Base-by-base conservation (phyloP, 441 rosid species). In the Bruguiera hainesii region DNA sequence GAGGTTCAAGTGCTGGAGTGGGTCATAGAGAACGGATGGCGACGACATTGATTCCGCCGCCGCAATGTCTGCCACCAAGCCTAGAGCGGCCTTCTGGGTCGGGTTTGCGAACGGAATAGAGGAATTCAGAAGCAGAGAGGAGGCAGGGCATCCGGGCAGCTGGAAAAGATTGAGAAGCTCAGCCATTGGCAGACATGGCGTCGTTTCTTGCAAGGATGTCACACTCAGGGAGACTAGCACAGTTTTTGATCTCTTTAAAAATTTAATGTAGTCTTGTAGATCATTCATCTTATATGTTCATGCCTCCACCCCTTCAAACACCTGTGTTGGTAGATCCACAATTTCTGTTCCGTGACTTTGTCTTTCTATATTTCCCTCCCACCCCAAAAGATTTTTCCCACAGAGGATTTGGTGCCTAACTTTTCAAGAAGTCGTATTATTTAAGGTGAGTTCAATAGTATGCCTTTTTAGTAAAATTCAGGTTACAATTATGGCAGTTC, bases 91-190 rank as follows among this genome's bases (percentile, higher is more conserved):
- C 28, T 75, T 57, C 52, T 69, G 75, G 67, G 52, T 28, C 60
- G 28, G 75, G 74, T 70, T 80, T 49, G 79, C 75, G 50, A 86
- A 78, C 35, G 91, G 74, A 18, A 85, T 57, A 5, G 92, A 80
- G 2, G 87, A 74, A 70, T 73, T 73, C 19, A 83, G 83, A 15
- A 81, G 73, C 65, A 81, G 35, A 65, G 79, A 51, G 37, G 79
- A 64, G 20, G 71, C 53, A 29, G 79, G 65, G 65, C 82, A 76
- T 70, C 76, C 57, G 46, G 93, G 83, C 28, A 87, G 70, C 65
- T 82, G 88, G 71, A 88, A 75, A 65, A 88, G 93, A 74, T 83
- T 85, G 37, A 85, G 85, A 61, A 90, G 92, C 77, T 90, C 93
- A 28, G 93, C 89, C 5, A 82, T 71, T 31, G 76, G 78, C 50